A percentile compares a stretch with the other conserved stretches of the same genome.
These are phyloP conservation scores for Nicotiana rustica DNA, from an alignment of 305 asterid genomes.

Conservation along the genomic window DNA sequence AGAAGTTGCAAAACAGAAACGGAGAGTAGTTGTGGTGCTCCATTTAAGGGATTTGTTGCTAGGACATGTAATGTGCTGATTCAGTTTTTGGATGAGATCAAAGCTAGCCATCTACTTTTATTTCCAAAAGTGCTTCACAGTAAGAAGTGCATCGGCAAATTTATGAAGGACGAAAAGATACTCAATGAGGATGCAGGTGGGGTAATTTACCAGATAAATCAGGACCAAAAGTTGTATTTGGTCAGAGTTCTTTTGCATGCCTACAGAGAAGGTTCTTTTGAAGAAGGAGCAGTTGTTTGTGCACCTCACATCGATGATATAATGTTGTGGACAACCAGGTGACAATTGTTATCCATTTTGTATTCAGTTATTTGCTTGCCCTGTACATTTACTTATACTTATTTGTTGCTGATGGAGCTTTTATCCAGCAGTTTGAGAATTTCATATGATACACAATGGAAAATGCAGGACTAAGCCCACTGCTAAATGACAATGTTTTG, in stretches of 20 bases:
- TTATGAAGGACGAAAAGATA: conserved; percentile 53
- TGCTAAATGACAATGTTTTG: conserved; percentile 16
- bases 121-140: conserved; percentile 57
- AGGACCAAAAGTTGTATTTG: conserved; percentile 50
- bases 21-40: conserved; percentile 38
- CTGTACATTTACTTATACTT: not conserved
- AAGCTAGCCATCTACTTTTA: conserved; percentile 52
- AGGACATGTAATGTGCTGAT: conserved; percentile 68
- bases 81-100: conserved; percentile 44
- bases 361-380: conserved; percentile 13
- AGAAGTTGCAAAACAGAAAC: conserved; percentile 38
- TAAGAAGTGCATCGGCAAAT: conserved; percentile 51
- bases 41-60: conserved; percentile 62
- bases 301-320: conserved; percentile 72
- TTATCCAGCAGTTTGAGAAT: not conserved
- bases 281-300: conserved; percentile 81
- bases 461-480: conserved; percentile 20
- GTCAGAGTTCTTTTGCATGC: conserved; percentile 70
- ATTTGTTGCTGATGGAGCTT: conserved; percentile 13
- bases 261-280: conserved; percentile 72
- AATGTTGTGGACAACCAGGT: conserved; percentile 58
- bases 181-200: conserved; percentile 42
- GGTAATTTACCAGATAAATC: conserved; percentile 39
- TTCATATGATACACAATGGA: not conserved
- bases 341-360: conserved; percentile 34